These are phyloP conservation scores for Daldinia eschscholtzii DNA, from an alignment of 2,329 filamentous ascomycete genomes.

Conservation along the genomic window DNA sequence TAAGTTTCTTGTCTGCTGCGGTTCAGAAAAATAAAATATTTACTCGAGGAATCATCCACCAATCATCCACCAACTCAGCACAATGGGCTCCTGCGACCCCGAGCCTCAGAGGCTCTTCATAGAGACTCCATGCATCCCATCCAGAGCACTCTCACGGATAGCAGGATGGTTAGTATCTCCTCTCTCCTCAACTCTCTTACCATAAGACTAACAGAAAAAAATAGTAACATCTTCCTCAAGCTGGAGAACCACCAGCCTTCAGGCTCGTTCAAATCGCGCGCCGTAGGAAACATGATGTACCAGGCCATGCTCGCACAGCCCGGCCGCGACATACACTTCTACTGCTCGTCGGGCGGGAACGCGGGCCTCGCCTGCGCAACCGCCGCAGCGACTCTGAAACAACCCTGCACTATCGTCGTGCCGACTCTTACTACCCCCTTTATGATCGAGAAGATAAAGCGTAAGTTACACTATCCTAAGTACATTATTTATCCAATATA, in stretches of 20 bases:
- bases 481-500: too few species aligned
- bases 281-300: constrained; percentile 78
- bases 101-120: constrained; percentile 71
- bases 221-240: constrained; percentile 85
- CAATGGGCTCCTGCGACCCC: constrained; percentile 58
- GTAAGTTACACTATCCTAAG: constrained; percentile 18
- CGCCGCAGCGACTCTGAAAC: constrained; percentile 73
- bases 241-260: constrained; percentile 87
- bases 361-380: constrained; percentile 85
- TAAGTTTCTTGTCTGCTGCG: too few species aligned
- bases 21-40: too few species aligned
- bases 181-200: background rate
- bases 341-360: constrained; percentile 84
- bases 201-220: constrained; percentile 14
- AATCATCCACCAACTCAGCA: background rate
- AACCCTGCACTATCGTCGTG: constrained; percentile 81
- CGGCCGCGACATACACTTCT: constrained; percentile 72
- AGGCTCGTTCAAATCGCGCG: constrained; percentile 87
- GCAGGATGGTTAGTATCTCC: constrained; percentile 74
- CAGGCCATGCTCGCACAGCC: constrained; percentile 52
- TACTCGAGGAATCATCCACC: too few species aligned
- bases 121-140: constrained; percentile 78
- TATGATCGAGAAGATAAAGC: constrained; percentile 78
- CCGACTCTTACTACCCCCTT: constrained; percentile 73
- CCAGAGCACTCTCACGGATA: constrained; percentile 72